Percentiles rank a stretch among this genome's conserved stretches.
Conservation (phyloP, 306 rosid genomes). For the Trifolium repens region DNA sequence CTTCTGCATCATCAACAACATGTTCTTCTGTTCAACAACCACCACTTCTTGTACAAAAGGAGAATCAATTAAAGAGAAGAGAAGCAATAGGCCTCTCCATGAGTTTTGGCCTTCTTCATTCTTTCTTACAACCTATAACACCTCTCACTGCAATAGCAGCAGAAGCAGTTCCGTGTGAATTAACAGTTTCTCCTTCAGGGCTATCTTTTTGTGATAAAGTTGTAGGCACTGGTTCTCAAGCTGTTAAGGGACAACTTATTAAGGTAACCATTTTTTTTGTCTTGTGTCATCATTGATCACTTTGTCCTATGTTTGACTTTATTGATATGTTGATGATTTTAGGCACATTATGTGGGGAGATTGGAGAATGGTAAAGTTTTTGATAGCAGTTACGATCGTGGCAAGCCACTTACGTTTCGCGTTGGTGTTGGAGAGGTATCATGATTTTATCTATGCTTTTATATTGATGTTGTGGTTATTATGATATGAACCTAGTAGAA, state of each 20-base stretch:
- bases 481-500: background rate
- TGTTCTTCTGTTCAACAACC: conserved; percentile 13
- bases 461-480: background rate
- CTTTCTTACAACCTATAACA: conserved; percentile 19
- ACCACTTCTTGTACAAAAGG: conserved; percentile 21
- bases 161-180: conserved; percentile 56
- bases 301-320: background rate
- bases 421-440: conserved; percentile 95
- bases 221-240: conserved; percentile 76
- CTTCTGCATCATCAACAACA: conserved; percentile 7
- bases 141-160: conserved; percentile 46
- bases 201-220: conserved; percentile 83
- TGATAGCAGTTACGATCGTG: conserved; percentile 94
- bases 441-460: background rate
- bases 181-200: conserved; percentile 74
- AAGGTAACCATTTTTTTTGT: conserved; percentile 54
- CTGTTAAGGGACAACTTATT: conserved; percentile 79
- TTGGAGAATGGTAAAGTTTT: conserved; percentile 89
- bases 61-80: conserved; percentile 53
- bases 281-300: background rate
- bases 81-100: conserved; percentile 60
- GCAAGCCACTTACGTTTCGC: conserved; percentile 83
- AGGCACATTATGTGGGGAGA: conserved; percentile 87
- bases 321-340: background rate
- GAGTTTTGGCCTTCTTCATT: conserved; percentile 51